Base-by-base conservation (phyloP, 2,329 filamentous ascomycete genomes). In the Pseudofabraea citricarpa region DNA sequence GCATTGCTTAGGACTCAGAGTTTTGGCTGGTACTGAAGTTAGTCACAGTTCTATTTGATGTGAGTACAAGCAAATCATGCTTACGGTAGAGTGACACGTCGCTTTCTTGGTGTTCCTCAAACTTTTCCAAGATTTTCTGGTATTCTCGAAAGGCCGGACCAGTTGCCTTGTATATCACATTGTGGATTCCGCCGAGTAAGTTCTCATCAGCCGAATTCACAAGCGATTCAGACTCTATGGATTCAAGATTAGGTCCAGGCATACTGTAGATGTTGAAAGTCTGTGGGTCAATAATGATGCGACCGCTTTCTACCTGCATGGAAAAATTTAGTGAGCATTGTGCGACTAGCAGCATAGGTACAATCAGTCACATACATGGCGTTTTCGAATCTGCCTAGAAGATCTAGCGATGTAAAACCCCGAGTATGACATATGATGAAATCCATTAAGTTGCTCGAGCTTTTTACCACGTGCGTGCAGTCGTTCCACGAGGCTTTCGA, bases 211-310 rank as follows among this genome's bases (percentile, higher is more conserved):
- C 13, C 1, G 16, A 26, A 37, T 37, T 21, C 22, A 31, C 9
- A 19, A 15, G 16, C 8, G 27, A 22, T 19, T 32, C 21, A 21
- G 40, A 6, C 19, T 46, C 42, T 4, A 48, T 33, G 12, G 35
- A 6, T 15, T 41, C 39, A 29, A 52, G 45, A 36, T 40, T 41
- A 2, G 45, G 44, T 6, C 48, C 46, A 27, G 50, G 41, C 20
- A 43, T 37, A 5, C 45, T 27, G 20, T 52, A 45, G 5, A 48
- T 44, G 19, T 45, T 43, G 26, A 50, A 51, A 20, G 40, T 47
- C 6, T 51, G 27, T 4, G 49, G 41, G 19, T 53, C 51, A 9
- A 53, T 47, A 21, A 53, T 48, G 8, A 53, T 48, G 24, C 51
- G 49, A 7, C 51, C 37, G 10, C 21, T 49, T 41, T 45, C 45